Base-by-base conservation (phyloP, 768 basidiomycete species). In the Mycena kentingensis region DNA sequence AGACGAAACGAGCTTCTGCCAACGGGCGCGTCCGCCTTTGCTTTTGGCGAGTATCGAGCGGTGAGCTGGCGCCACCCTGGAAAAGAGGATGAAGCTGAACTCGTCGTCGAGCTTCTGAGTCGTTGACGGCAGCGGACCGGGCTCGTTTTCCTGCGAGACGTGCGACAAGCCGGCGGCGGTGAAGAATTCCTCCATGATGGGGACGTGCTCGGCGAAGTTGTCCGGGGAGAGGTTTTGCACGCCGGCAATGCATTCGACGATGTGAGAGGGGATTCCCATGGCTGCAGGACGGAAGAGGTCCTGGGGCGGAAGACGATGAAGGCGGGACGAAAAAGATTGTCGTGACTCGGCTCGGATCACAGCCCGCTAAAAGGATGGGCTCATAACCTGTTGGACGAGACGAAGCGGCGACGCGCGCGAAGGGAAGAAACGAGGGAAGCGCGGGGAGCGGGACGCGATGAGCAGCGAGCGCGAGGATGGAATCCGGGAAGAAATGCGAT, bases 141-240 rank as follows among this genome's bases (percentile, higher is more conserved):
- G 37, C 37, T 39, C 37, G n/a, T 10, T 18, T 10, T 39, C 37
- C 37, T n/a, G 37, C 10, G 22, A 21, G 7, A 39, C 37, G n/a
- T 21, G 22, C 22, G n/a, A 16, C n/a, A 39, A 21, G 18, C 37
- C 37, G 8, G 37, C 37, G 18, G 37, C 37, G 37, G 37, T 39
- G n/a, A 16, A 39, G 37, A 39, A 39, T 21, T 39, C 37, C n/a
- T 19, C 22, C 37, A 39, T 39, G 37, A 39, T 16, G n/a, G 37
- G 22, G n/a, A n/a, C 37, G 37, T 39, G 37, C 37, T 39, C 37
- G 37, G n/a, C 37, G 37, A 39, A 39, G 37, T 39, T 39, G n/a
- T 39, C 37, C 37, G 37, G 37, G 37, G n/a, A n/a, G 37, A 39
- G 37, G 18, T 39, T 19, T 16, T 16, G n/a, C n/a, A 39, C 37